phyloP scores from a whole-genome alignment of 331 rosid genomes.

The Rhamnella rubrinervis region DNA sequence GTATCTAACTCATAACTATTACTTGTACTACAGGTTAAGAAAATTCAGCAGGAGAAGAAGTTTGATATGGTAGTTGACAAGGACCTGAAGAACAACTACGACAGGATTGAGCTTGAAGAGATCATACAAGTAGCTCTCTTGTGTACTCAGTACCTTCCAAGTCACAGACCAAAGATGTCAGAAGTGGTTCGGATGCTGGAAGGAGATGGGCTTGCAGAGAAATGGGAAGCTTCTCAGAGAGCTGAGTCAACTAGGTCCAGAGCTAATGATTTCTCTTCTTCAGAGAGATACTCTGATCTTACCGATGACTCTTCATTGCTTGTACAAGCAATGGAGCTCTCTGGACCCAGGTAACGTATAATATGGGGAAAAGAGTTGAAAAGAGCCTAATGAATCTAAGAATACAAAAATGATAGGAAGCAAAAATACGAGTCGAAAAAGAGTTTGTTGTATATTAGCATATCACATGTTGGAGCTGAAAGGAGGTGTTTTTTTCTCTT shows the following conservation, averaged over 20 bases:
- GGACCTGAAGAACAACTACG: slow-evolving; percentile 63
- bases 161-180: slow-evolving; percentile 89
- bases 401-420: slow-evolving; percentile 13
- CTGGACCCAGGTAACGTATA: slow-evolving; percentile 79
- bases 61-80: slow-evolving; percentile 78
- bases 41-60: slow-evolving; percentile 85
- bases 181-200: slow-evolving; percentile 97
- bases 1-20: too few species aligned
- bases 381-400: slow-evolving; percentile 8
- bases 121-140: slow-evolving; percentile 84
- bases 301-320: slow-evolving; percentile 91
- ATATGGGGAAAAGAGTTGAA: neutral
- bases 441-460: slow-evolving; percentile 45
- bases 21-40: slow-evolving; percentile 63
- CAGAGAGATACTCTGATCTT: slow-evolving; percentile 88
- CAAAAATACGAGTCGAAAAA: slow-evolving; percentile 18
- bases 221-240: slow-evolving; percentile 94
- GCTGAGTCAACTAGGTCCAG: slow-evolving; percentile 74
- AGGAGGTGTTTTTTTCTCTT: slow-evolving; percentile 12
- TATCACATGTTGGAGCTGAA: slow-evolving; percentile 17
- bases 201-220: slow-evolving; percentile 97
- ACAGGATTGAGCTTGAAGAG: slow-evolving; percentile 81
- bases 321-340: slow-evolving; percentile 96
- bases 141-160: slow-evolving; percentile 84
- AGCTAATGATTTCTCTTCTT: slow-evolving; percentile 78